Evolutionary conservation across 345 rosid species (phyloP).

Genomic region (Populus ilicifolia): DNA sequence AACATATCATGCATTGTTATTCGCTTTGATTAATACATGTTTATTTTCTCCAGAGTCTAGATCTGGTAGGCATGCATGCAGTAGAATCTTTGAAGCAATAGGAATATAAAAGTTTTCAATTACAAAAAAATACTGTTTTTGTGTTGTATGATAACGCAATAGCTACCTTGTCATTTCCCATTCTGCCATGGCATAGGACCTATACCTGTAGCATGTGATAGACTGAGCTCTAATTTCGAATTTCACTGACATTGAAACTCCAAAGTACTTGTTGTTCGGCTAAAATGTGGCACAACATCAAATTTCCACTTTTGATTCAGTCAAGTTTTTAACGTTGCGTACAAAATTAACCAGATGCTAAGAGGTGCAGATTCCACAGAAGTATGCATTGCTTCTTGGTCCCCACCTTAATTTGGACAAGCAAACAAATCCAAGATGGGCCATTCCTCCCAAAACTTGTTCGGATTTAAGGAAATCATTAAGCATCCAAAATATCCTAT

Average conservation of each 20-base stretch:
- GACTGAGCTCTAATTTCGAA: neutral
- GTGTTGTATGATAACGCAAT: neutral
- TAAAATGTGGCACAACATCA: neutral
- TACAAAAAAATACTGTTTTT: neutral
- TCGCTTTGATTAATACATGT: slow-evolving; percentile 40
- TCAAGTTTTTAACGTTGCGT: neutral
- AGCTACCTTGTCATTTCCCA: neutral
- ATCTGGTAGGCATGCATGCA: neutral
- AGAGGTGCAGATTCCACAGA: neutral
- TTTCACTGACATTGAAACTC: neutral
- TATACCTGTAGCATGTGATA: neutral
- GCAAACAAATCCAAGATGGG: neutral
- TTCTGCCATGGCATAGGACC: neutral
- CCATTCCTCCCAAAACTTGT: neutral
- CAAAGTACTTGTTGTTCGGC: neutral
- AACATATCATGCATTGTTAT: slow-evolving; percentile 58
- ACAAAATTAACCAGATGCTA: neutral
- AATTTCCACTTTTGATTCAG: neutral
- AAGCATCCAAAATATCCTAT: neutral
- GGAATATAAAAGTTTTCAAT: neutral
- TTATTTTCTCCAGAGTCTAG: neutral
- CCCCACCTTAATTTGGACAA: neutral
- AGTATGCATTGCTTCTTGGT: neutral
- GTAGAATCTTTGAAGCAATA: neutral
- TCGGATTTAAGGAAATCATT: neutral